Evolutionary conservation across 1,284 basidiomycete genomes (phyloP).

Genomic region (Omphalotus olearius): DNA sequence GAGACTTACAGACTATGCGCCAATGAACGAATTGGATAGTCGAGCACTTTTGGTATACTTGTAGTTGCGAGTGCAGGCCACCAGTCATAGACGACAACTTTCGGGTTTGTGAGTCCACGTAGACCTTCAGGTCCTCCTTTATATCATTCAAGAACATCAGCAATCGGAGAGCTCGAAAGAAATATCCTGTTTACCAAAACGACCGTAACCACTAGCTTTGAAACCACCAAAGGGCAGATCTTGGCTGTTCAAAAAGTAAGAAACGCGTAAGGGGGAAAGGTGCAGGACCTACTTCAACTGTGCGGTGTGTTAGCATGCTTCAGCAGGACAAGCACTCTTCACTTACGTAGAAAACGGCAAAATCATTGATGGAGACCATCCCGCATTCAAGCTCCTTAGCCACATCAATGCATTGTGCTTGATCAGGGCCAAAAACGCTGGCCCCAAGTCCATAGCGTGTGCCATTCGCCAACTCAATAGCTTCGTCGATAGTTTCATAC

Average conservation of each 20-base stretch:
- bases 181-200: slow-evolving; percentile 59
- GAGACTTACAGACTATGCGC: slow-evolving; percentile 74
- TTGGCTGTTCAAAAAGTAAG: slow-evolving; percentile 55
- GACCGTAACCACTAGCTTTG: slow-evolving; percentile 86
- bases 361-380: slow-evolving; percentile 97
- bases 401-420: slow-evolving; percentile 71
- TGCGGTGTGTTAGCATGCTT: neutral
- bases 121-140: slow-evolving; percentile 89
- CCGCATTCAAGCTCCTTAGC: slow-evolving; percentile 83
- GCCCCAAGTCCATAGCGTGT: slow-evolving; percentile 92
- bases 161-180: neutral
- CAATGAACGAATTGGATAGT: slow-evolving; percentile 84
- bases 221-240: slow-evolving; percentile 91
- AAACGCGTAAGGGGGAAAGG: slow-evolving; percentile 2
- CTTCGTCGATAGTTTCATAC: slow-evolving; percentile 79
- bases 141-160: neutral
- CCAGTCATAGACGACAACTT: slow-evolving; percentile 83
- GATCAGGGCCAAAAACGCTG: slow-evolving; percentile 88
- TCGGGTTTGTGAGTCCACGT: slow-evolving; percentile 79
- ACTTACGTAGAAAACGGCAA: slow-evolving; percentile 87
- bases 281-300: slow-evolving; percentile 56
- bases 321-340: neutral
- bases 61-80: slow-evolving; percentile 84
- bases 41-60: slow-evolving; percentile 78
- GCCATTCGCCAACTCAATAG: slow-evolving; percentile 81